These are phyloP conservation scores for Dovyalis caffra DNA, from an alignment of 345 rosid genomes.

Conservation along the genomic window DNA sequence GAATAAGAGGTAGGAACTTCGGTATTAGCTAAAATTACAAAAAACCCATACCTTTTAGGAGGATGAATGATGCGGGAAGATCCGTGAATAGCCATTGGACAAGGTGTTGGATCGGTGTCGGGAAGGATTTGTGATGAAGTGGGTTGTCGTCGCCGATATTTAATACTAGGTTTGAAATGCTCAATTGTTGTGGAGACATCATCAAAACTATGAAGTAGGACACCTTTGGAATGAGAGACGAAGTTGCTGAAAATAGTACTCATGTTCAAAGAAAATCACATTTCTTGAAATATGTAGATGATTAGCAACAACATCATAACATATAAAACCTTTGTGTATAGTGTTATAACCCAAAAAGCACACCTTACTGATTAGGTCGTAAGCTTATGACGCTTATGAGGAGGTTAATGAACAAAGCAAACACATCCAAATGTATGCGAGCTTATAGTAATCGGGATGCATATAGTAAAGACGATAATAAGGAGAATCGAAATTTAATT, in stretches of 20 bases:
- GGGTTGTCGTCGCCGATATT: neutral
- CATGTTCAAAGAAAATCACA: too few species aligned
- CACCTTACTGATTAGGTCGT: neutral
- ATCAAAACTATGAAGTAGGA: neutral
- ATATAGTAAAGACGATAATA: neutral
- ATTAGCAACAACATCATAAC: neutral
- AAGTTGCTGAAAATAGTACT: neutral
- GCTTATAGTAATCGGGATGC: neutral
- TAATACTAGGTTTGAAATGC: neutral
- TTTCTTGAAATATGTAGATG: neutral
- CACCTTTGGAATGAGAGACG: neutral
- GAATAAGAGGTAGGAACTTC: neutral
- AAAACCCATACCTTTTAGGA: neutral
- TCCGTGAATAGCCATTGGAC: neutral
- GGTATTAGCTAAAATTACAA: neutral
- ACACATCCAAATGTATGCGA: neutral
- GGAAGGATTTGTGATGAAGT: neutral
- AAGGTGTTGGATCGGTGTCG: neutral
- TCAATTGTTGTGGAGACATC: neutral
- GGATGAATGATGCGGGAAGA: neutral
- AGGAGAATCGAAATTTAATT: neutral
- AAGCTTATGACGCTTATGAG: neutral
- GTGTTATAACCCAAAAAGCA: neutral
- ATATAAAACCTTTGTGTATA: neutral
- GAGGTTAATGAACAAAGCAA: neutral